phyloP scores from a whole-genome alignment of 148 eudicot genomes.

The Vaccinium macrocarpon region DNA sequence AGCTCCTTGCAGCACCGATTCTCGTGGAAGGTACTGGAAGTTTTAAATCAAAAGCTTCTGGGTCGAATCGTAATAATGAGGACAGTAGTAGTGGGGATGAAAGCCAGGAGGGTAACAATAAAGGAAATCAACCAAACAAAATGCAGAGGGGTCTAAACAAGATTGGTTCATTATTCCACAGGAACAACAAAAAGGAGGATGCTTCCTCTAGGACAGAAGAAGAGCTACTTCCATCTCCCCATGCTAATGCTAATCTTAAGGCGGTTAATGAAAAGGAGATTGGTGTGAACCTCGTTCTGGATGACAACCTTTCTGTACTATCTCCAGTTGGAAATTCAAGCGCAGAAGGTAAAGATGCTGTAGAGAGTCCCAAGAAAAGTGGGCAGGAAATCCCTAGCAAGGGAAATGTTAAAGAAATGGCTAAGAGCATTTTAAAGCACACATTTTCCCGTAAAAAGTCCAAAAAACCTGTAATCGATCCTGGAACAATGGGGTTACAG shows the following conservation, averaged over 20 bases:
- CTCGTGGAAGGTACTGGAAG: slow-evolving; percentile 24
- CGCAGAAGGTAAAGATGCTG: slow-evolving; percentile 19
- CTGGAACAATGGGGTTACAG: slow-evolving; percentile 11
- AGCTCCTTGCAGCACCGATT: slow-evolving; percentile 38
- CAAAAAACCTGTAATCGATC: slow-evolving; percentile 20
- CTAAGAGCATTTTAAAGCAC: slow-evolving; percentile 48
- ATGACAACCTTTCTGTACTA: slow-evolving; percentile 32
- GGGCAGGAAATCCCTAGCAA: slow-evolving; percentile 39
- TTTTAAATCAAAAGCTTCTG: slow-evolving; percentile 32
- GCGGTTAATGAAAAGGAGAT: slow-evolving; percentile 40
- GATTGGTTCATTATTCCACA: slow-evolving; percentile 52
- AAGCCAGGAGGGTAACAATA: slow-evolving; percentile 34
- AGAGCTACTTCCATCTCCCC: slow-evolving; percentile 37
- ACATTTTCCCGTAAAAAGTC: slow-evolving; percentile 49
- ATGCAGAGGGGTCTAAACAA: slow-evolving; percentile 50
- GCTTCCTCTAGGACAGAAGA: slow-evolving; percentile 14
- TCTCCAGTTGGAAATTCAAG: slow-evolving; percentile 22
- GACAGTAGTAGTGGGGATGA: slow-evolving; percentile 47
- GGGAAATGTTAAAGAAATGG: slow-evolving; percentile 35
- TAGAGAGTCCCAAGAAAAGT: slow-evolving; percentile 35
- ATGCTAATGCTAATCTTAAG: slow-evolving; percentile 48
- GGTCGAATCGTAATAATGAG: slow-evolving; percentile 22
- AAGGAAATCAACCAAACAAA: slow-evolving; percentile 29
- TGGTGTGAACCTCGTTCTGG: slow-evolving; percentile 51
- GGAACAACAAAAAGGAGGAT: slow-evolving; percentile 38